These are phyloP conservation scores for Gryganskiella cystojenkinii DNA, from an alignment of 192 early-diverging fungal genomes.

Conservation along the genomic window DNA sequence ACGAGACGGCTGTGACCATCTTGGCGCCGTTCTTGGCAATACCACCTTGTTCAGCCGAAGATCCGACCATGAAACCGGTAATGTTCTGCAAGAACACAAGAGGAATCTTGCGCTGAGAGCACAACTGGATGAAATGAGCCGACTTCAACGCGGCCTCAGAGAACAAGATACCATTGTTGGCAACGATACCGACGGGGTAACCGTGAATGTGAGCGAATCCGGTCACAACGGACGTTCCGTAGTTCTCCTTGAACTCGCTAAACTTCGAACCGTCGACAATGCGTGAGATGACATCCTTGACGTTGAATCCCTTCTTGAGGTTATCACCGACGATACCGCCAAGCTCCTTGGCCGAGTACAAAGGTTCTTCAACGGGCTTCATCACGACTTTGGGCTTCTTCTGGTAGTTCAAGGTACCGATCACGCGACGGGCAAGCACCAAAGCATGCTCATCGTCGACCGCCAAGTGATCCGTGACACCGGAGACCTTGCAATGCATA, in stretches of 20 bases:
- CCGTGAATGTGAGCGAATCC: constrained; percentile 93
- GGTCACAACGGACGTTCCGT: constrained; percentile 90
- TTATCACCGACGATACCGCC: constrained; percentile 96
- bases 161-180: constrained; percentile 97
- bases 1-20: constrained; percentile 94
- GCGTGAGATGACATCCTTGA: constrained; percentile 92
- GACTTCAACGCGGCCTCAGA: constrained; percentile 95
- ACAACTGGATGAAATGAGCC: constrained; percentile 95
- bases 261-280: constrained; percentile 94
- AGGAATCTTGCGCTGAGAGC: constrained; percentile 88
- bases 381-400: constrained; percentile 70
- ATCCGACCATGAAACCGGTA: constrained; percentile 97
- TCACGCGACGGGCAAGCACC: constrained; percentile 81
- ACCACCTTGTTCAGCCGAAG: constrained; percentile 92
- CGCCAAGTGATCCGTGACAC: constrained; percentile 96
- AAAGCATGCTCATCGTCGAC: constrained; percentile 90
- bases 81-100: constrained; percentile 97
- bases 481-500: constrained; percentile 91
- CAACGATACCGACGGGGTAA: constrained; percentile 91
- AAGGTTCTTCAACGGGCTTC: constrained; percentile 74
- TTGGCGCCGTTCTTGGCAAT: constrained; percentile 99
- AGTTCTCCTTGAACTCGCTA: constrained; percentile 94
- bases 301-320: constrained; percentile 87
- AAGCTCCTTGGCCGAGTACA: constrained; percentile 85
- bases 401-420: constrained; percentile 86